Conservation (phyloP, 2,329 filamentous ascomycete species). For the Xylariomycetidae sp. region DNA sequence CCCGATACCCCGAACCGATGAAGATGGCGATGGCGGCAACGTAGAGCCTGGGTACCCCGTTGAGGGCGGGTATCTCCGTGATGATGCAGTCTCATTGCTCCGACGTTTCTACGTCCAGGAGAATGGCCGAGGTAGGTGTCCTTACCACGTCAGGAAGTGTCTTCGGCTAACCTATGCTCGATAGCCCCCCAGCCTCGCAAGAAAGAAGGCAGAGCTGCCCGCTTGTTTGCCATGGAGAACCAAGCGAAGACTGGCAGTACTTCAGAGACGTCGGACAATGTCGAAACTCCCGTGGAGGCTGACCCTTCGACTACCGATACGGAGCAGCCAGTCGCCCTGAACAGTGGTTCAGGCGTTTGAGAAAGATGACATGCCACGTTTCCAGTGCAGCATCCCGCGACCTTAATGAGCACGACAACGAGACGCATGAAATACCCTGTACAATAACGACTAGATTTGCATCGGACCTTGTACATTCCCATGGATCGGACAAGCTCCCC, state of each 20-base stretch:
- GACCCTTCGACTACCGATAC: slow-evolving; percentile 13
- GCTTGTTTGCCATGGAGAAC: slow-evolving; percentile 26
- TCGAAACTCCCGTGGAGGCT: slow-evolving; percentile 17
- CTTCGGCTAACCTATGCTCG: slow-evolving; percentile 9
- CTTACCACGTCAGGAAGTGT: neutral
- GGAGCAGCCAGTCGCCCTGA: too few relatives aligned
- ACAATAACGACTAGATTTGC: slow-evolving; percentile 12
- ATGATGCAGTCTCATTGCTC: slow-evolving; percentile 88
- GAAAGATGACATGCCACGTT: too few relatives aligned
- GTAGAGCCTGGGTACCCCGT: slow-evolving; percentile 76
- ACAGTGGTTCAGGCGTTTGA: too few relatives aligned
- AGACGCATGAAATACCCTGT: slow-evolving; percentile 5
- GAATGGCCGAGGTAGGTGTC: slow-evolving; percentile 72
- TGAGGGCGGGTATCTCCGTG: slow-evolving; percentile 79
- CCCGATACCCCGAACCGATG: slow-evolving; percentile 29
- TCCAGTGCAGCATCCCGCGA: neutral
- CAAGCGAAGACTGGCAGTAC: slow-evolving; percentile 16
- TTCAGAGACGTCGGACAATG: slow-evolving; percentile 22
- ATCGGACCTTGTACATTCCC: slow-evolving; percentile 8
- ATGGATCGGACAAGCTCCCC: slow-evolving; percentile 6
- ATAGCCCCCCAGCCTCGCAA: slow-evolving; percentile 29
- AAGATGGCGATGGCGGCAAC: slow-evolving; percentile 53
- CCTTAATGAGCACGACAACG: neutral
- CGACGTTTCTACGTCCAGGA: slow-evolving; percentile 97
- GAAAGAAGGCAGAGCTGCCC: slow-evolving; percentile 29